Percentiles rank a stretch among this genome's conserved stretches.
Conservation (phyloP, 176 grass and related monocot species). For the Oryza longistaminata region DNA sequence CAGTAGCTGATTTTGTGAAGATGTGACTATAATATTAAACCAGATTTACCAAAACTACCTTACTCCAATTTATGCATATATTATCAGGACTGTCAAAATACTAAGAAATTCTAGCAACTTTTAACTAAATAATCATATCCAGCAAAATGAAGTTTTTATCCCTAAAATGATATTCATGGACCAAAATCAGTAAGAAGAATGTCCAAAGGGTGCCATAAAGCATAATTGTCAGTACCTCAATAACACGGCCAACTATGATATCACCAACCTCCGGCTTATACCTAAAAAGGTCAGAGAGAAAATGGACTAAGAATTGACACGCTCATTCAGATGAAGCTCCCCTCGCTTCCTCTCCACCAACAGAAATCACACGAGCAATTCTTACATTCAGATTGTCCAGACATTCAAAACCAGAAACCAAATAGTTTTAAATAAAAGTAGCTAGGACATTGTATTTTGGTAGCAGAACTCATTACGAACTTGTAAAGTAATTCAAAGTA, state of each 20-base stretch:
- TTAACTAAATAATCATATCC: not conserved
- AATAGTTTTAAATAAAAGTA: not conserved
- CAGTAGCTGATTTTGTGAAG: not conserved
- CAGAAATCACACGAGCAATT: not conserved
- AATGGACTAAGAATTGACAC: slow-evolving; percentile 8
- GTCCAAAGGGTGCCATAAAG: not conserved
- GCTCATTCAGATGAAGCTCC: not conserved
- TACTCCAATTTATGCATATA: not conserved
- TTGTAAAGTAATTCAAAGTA: not conserved
- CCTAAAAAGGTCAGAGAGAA: slow-evolving; percentile 39
- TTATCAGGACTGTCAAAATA: not conserved
- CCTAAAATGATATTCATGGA: not conserved
- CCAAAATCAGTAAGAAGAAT: not conserved
- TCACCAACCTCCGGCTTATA: slow-evolving; percentile 99
- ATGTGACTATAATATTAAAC: slow-evolving; percentile 1
- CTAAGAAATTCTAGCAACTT: not conserved
- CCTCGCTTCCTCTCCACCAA: not conserved
- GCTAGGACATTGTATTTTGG: not conserved
- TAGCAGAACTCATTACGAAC: not conserved
- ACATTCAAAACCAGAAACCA: slow-evolving; percentile 6
- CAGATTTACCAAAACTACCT: not conserved
- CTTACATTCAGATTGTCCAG: not conserved
- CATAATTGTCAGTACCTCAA: slow-evolving; percentile 57
- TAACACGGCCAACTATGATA: slow-evolving; percentile 96
- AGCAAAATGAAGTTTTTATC: not conserved